phyloP scores from a whole-genome alignment of 768 basidiomycete species.

The Hydnomerulius pinastri region DNA sequence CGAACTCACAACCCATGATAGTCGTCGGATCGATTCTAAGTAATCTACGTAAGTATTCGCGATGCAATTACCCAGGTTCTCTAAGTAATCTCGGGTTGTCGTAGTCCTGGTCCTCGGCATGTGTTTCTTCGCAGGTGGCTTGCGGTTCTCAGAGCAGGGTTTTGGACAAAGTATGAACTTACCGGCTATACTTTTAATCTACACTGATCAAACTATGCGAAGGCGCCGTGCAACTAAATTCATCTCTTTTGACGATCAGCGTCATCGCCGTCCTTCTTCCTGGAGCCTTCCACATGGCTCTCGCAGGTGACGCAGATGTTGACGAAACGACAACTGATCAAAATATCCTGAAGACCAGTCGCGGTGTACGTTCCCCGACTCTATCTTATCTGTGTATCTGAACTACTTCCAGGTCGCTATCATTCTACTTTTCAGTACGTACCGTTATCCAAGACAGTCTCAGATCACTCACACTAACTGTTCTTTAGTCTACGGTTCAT shows the following conservation, averaged over 20 bases:
- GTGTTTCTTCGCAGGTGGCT: slow-evolving; percentile 82
- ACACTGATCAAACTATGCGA: slow-evolving; percentile 1
- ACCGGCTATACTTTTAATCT: neutral
- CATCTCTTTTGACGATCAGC: slow-evolving; percentile 72
- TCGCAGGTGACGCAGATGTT: slow-evolving; percentile 28
- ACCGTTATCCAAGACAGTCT: neutral
- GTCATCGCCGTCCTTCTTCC: slow-evolving; percentile 80
- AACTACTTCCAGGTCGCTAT: slow-evolving; percentile 58
- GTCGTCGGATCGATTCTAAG: slow-evolving; percentile 84
- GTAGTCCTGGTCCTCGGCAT: slow-evolving; percentile 82
- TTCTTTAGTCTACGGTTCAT: slow-evolving; percentile 64
- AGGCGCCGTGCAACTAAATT: slow-evolving; percentile 76
- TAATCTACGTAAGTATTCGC: slow-evolving; percentile 55
- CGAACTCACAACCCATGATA: slow-evolving; percentile 26
- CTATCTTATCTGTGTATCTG: slow-evolving; percentile 3
- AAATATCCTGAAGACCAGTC: slow-evolving; percentile 71
- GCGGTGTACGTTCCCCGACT: slow-evolving; percentile 52
- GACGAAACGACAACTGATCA: slow-evolving; percentile 33
- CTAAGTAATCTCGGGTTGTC: neutral
- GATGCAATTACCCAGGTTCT: neutral
- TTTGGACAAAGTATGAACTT: slow-evolving; percentile 63
- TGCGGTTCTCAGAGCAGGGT: slow-evolving; percentile 75
- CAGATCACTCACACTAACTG: slow-evolving; percentile 1
- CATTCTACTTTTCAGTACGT: slow-evolving; percentile 73
- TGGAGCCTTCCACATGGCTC: slow-evolving; percentile 71